Base-by-base conservation (phyloP, 257 asterid species). In the Solanum appendiculatum region DNA sequence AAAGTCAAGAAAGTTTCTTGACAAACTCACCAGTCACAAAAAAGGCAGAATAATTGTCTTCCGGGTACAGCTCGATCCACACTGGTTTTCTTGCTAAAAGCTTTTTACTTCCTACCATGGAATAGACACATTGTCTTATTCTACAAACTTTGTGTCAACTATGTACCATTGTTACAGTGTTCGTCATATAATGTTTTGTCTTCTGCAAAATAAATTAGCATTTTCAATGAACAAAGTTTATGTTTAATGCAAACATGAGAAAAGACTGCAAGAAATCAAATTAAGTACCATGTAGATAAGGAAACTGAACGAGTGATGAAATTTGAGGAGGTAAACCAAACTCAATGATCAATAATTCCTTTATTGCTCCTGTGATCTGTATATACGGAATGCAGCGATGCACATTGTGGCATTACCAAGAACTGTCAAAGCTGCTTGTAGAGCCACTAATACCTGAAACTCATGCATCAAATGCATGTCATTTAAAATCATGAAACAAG, bases 361-460 rank as follows among this genome's bases (percentile, higher is more conserved):
- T 90, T 95, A 93, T 86, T 92, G 87, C 88, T 92, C 92, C 69
- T 92, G 93, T 70, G 98, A 91, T 44, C 37, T 86, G 90, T 94
- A 95, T 86, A 97, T 95, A 68, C 96, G 97, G 88, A 93, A 97
- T 82, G 99, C 99, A 86, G 99, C 99, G 82, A 97, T 39, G 92
- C 98, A 97, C 97, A 97, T 97, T 63, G 99, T 95, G 12, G 89
- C 91, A 15, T 94, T 97, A 66, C 99, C 99, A 83, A 95, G 88
- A 27, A 95, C 93, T 3, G 99, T 97, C 89, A 97, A 90, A 81
- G 99, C 99, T n/a, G 98, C 99, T 92, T 97, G 99, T 87, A 97
- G 90, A 87, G 93, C 98, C 89, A 97, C 99, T 92, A 97, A 89
- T 51, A 93, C 92, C 99, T 97, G 88, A 72, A 89, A 86, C 80